Evolutionary conservation across 345 rosid species (phyloP).

Genomic region (Boechera retrofracta): DNA sequence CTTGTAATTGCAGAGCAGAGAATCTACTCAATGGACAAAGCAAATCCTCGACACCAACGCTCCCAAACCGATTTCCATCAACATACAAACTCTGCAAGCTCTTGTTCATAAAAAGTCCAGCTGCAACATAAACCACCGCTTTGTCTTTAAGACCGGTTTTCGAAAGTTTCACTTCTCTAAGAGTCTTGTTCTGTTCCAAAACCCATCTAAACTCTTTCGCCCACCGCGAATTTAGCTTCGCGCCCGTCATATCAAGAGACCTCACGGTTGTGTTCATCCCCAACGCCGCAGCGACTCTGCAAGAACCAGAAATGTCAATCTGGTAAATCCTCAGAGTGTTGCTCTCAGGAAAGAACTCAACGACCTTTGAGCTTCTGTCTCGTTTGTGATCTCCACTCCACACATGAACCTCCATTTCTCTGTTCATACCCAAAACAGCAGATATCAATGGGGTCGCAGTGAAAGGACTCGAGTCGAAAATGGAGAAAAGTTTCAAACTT

Average conservation of each 20-base stretch:
- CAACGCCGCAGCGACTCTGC: constrained; percentile 81
- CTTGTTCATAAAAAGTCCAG: constrained; percentile 87
- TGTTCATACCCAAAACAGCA: constrained; percentile 83
- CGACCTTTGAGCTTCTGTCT: constrained; percentile 71
- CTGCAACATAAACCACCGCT: constrained; percentile 86
- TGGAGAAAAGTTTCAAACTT: constrained; percentile 69
- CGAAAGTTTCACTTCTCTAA: constrained; percentile 73
- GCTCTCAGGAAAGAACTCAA: constrained; percentile 79
- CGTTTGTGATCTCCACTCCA: constrained; percentile 70
- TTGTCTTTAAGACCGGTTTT: constrained; percentile 85
- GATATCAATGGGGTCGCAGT: constrained; percentile 87
- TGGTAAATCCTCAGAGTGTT: constrained; percentile 67
- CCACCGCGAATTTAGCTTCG: constrained; percentile 76
- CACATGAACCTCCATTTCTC: constrained; percentile 80
- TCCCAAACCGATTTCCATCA: constrained; percentile 82
- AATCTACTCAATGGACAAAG: constrained; percentile 92
- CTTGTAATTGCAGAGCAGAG: constrained; percentile 86
- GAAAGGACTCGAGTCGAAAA: constrained; percentile 69
- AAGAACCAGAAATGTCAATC: constrained; percentile 68
- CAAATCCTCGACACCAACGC: constrained; percentile 76
- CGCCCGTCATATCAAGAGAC: constrained; percentile 81
- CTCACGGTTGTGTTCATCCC: constrained; percentile 81
- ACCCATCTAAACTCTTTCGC: constrained; percentile 88
- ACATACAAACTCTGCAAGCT: constrained; percentile 68
- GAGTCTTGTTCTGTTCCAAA: constrained; percentile 76